A percentile compares a stretch with the other conserved stretches of the same genome.
Evolutionary conservation across 2,329 filamentous ascomycete species (phyloP).

Genomic region (Emmonsia crescens): DNA sequence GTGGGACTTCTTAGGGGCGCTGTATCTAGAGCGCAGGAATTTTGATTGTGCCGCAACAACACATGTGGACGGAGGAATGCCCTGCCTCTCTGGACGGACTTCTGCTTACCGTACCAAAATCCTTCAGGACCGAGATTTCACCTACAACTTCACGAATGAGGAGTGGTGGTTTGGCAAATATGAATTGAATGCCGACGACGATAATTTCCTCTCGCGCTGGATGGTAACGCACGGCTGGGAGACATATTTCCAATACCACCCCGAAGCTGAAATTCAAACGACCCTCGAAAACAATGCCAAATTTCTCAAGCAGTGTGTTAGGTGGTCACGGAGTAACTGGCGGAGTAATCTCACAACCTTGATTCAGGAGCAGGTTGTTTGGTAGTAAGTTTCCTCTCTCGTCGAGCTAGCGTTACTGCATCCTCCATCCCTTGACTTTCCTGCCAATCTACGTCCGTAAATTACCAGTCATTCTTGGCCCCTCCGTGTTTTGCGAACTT

Average conservation of each 20-base stretch:
- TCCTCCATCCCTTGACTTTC: slow-evolving; percentile 13
- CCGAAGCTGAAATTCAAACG: slow-evolving; percentile 82
- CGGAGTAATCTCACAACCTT: slow-evolving; percentile 90
- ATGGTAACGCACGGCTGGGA: slow-evolving; percentile 86
- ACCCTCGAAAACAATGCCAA: slow-evolving; percentile 81
- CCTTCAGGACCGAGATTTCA: slow-evolving; percentile 72
- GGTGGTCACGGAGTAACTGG: slow-evolving; percentile 97
- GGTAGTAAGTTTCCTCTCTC: slow-evolving; percentile 55
- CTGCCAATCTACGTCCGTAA: neutral
- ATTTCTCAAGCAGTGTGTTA: slow-evolving; percentile 84
- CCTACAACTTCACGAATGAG: slow-evolving; percentile 82
- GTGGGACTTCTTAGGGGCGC: slow-evolving; percentile 83
- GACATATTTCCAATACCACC: slow-evolving; percentile 90
- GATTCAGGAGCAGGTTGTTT: slow-evolving; percentile 70
- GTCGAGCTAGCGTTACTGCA: neutral
- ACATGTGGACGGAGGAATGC: slow-evolving; percentile 89
- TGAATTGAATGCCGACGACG: slow-evolving; percentile 90
- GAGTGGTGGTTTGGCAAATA: slow-evolving; percentile 68
- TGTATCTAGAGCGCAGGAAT: slow-evolving; percentile 87
- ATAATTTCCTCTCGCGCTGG: slow-evolving; percentile 97
- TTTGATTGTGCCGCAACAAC: slow-evolving; percentile 96
- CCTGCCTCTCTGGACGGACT: slow-evolving; percentile 89
- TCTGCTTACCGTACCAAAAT: slow-evolving; percentile 87
- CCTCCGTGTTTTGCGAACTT: too few relatives aligned
- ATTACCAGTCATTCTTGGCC: neutral